phyloP scores from a whole-genome alignment of 129 eudicot genomes.

The Arctium lappa region DNA sequence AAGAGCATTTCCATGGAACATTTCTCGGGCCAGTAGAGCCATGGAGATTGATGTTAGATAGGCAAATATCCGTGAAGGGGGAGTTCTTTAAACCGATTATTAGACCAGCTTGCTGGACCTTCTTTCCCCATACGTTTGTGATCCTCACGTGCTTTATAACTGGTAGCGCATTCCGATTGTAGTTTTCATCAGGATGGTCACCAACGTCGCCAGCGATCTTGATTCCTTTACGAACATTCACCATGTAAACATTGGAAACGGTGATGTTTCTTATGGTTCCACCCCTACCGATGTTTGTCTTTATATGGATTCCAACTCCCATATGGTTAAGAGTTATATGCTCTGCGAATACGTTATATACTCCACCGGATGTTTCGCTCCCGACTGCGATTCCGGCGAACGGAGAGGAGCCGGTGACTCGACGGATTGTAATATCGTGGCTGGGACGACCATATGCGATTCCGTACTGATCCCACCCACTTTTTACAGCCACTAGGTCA shows the following conservation, averaged over 20 bases:
- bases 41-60: constrained; percentile 48
- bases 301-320: constrained; percentile 52
- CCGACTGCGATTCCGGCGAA: constrained; percentile 73
- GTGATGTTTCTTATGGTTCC: constrained; percentile 52
- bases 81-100: constrained; percentile 58
- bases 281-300: constrained; percentile 75
- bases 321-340: constrained; percentile 48
- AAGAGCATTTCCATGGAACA: constrained; percentile 57
- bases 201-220: constrained; percentile 51
- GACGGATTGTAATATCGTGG: constrained; percentile 43
- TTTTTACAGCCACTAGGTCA: constrained; percentile 72
- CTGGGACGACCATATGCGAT: constrained; percentile 57
- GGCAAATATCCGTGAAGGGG: constrained; percentile 60
- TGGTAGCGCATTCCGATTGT: constrained; percentile 61
- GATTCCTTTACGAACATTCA: constrained; percentile 47
- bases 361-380: constrained; percentile 85
- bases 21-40: constrained; percentile 26
- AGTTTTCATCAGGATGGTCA: constrained; percentile 65
- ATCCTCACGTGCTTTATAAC: constrained; percentile 44
- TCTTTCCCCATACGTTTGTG: constrained; percentile 44
- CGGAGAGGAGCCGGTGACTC: constrained; percentile 40
- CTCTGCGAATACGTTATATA: constrained; percentile 50
- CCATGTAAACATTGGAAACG: constrained; percentile 46
- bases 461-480: constrained; percentile 92
- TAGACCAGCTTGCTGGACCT: constrained; percentile 50